A percentile compares a stretch with the other conserved stretches of the same genome.
Evolutionary conservation across 2,329 filamentous ascomycete genomes (phyloP).

Genomic region (Beauveria scarabaeidicola): DNA sequence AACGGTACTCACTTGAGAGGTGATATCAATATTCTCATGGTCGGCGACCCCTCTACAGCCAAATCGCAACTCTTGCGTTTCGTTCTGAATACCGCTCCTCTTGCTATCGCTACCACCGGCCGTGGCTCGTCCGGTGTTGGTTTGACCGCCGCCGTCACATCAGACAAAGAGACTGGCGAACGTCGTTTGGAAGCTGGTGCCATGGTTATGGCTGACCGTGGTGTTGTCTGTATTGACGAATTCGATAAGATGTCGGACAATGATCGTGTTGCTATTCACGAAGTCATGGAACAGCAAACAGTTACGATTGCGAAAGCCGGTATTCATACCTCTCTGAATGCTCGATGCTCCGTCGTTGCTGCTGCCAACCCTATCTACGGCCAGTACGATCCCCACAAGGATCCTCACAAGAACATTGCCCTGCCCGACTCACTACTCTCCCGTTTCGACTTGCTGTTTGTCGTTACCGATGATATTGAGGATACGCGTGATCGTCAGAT

Average conservation of each 20-base stretch:
- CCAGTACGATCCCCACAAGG: conserved; percentile 97
- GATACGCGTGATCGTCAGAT: conserved; percentile 84
- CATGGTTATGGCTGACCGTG: conserved; percentile 95
- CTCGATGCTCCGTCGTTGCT: conserved; percentile 90
- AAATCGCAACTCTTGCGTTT: conserved; percentile 98
- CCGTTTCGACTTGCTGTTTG: conserved; percentile 96
- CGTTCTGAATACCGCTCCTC: conserved; percentile 89
- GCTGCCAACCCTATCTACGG: conserved; percentile 97
- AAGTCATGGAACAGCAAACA: conserved; percentile 99
- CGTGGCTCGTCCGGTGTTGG: conserved; percentile 94
- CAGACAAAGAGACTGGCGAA: conserved; percentile 96
- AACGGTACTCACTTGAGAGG: conserved; percentile 96
- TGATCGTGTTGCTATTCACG: conserved; percentile 95
- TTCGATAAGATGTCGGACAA: conserved; percentile 99
- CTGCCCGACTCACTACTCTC: conserved; percentile 92
- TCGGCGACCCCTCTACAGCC: conserved; percentile 94
- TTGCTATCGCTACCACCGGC: conserved; percentile 95
- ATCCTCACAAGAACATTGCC: conserved; percentile 97
- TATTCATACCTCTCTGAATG: conserved; percentile 95
- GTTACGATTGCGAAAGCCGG: conserved; percentile 98
- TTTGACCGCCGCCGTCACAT: conserved; percentile 92
- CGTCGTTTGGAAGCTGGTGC: conserved; percentile 91
- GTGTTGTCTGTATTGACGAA: conserved; percentile 97
- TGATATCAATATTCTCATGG: conserved; percentile 99
- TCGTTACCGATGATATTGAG: conserved; percentile 97